These are phyloP conservation scores for Sporothrix pseudoabietina DNA, from an alignment of 2,329 filamentous ascomycete genomes.

Conservation along the genomic window DNA sequence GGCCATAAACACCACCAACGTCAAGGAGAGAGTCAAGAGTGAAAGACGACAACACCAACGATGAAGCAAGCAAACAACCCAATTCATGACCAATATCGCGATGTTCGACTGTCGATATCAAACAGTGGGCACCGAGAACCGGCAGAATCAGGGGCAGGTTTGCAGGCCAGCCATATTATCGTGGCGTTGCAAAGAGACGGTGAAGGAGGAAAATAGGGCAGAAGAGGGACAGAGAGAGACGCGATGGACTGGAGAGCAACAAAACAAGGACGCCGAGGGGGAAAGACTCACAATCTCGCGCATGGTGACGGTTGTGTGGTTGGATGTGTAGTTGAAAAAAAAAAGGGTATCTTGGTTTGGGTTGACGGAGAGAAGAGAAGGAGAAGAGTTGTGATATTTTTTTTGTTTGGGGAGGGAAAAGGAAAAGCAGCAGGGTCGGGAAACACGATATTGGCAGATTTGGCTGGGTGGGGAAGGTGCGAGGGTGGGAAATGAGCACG, in stretches of 20 bases:
- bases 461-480: constrained; percentile 28
- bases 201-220: constrained; percentile 21
- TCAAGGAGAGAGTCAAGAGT: background rate
- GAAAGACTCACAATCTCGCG: constrained; percentile 68
- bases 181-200: constrained; percentile 24
- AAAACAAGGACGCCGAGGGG: background rate
- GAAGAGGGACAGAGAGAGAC: background rate
- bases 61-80: background rate
- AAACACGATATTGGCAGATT: constrained; percentile 22
- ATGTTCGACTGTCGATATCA: constrained; percentile 11
- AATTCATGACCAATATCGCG: constrained; percentile 7
- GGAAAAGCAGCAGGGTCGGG: constrained; percentile 18
- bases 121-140: constrained; percentile 4
- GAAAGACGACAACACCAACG: background rate
- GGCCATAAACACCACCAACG: background rate
- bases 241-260: background rate
- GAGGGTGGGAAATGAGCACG: constrained; percentile 30
- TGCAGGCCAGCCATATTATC: background rate
- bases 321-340: constrained; percentile 20
- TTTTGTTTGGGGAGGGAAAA: constrained; percentile 23
- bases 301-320: constrained; percentile 56
- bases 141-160: background rate
- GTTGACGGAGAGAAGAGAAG: constrained; percentile 9
- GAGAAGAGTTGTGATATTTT: constrained; percentile 16
- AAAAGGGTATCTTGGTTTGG: constrained; percentile 14